These are phyloP conservation scores for Lathyrus sativus DNA, from an alignment of 306 rosid species.

Conservation along the genomic window DNA sequence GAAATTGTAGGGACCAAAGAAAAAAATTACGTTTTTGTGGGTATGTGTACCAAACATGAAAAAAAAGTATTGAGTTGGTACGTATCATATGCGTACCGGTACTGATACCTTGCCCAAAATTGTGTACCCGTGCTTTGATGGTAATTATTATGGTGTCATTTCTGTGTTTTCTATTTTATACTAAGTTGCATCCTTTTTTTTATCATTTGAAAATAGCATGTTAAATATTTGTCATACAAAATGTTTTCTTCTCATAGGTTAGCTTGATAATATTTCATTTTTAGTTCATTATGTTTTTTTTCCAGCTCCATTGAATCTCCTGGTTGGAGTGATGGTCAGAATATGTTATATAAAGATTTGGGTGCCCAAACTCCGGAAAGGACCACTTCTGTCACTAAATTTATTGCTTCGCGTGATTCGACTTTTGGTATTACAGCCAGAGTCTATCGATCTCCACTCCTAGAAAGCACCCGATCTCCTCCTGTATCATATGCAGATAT, in stretches of 20 bases:
- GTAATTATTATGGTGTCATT: background rate
- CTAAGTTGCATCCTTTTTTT: slow-evolving; percentile 2
- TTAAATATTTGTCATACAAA: slow-evolving; percentile 29
- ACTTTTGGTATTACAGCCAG: slow-evolving; percentile 46
- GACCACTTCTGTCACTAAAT: slow-evolving; percentile 45
- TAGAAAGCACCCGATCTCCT: slow-evolving; percentile 48
- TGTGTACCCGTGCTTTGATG: too few species aligned
- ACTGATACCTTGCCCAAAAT: too few species aligned
- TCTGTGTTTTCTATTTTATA: background rate
- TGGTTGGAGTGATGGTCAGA: slow-evolving; percentile 45
- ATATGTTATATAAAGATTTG: slow-evolving; percentile 35
- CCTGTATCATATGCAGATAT: slow-evolving; percentile 45
- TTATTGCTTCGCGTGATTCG: slow-evolving; percentile 52
- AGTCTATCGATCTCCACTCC: slow-evolving; percentile 52
- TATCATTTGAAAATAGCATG: slow-evolving; percentile 13
- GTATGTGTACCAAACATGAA: too few species aligned
- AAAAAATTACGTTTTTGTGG: too few species aligned
- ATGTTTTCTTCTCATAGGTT: background rate
- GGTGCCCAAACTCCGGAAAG: slow-evolving; percentile 51
- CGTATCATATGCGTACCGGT: too few species aligned
- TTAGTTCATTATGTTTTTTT: slow-evolving; percentile 32
- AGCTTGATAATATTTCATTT: slow-evolving; percentile 11
- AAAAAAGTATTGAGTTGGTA: too few species aligned
- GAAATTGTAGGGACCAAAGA: too few species aligned
- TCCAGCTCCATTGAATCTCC: slow-evolving; percentile 47